Evolutionary conservation across 176 grass and related monocot genomes (phyloP).

Genomic region (Elaeis guineensis): DNA sequence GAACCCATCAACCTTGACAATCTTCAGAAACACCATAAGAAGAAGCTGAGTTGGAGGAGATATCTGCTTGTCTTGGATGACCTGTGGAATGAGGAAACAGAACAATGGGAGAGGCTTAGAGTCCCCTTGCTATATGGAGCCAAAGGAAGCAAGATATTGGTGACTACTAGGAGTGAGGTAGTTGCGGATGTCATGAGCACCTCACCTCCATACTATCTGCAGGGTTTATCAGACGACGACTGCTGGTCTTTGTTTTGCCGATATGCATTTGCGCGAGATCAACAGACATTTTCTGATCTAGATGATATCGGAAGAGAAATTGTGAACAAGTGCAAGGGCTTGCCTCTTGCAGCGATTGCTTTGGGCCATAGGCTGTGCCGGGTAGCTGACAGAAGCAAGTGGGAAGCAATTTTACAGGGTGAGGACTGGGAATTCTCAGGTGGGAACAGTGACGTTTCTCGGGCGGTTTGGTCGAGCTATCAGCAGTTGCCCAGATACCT

Average conservation of each 20-base stretch:
- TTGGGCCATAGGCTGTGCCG: conserved; percentile 16
- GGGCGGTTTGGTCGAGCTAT: conserved; percentile 23
- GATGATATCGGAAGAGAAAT: conserved; percentile 15
- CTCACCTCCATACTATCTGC: conserved; percentile 6
- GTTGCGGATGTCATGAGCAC: conserved; percentile 13
- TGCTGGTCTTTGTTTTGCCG: conserved; percentile 31
- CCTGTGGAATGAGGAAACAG: conserved; percentile 6
- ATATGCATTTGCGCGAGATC: neutral
- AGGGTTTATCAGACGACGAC: conserved; percentile 1
- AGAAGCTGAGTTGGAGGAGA: conserved; percentile 12
- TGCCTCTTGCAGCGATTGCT: conserved; percentile 26
- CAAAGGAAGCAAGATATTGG: conserved; percentile 37
- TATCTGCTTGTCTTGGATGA: conserved; percentile 48
- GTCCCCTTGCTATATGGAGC: conserved; percentile 16
- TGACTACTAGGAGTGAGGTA: conserved; percentile 22
- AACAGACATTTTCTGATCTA: neutral
- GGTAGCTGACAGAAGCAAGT: conserved; percentile 28
- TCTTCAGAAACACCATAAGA: conserved; percentile 2
- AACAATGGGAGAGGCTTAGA: conserved; percentile 26
- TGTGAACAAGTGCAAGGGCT: conserved; percentile 16
- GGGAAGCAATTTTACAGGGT: conserved; percentile 6
- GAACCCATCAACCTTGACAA: too few species aligned
- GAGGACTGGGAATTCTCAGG: neutral
- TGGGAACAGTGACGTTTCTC: neutral
- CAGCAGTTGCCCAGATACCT: conserved; percentile 15